Conservation (phyloP, 352 stramenopile genomes). For the Aphanomyces stellatus region DNA sequence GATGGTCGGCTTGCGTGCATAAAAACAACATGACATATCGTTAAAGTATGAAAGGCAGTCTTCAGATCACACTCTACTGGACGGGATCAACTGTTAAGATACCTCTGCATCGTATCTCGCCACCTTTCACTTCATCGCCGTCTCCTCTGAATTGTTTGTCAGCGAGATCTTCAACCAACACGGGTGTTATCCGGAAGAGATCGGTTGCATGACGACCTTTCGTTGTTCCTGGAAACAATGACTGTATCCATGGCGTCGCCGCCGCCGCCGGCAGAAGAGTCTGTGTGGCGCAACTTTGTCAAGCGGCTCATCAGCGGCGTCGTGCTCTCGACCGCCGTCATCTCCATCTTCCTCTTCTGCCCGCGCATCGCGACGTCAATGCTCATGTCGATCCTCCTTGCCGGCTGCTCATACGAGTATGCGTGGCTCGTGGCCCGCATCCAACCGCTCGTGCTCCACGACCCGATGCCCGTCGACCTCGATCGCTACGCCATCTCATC, state of each 20-base stretch:
- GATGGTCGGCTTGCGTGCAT: too few relatives aligned
- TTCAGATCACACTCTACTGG: too few relatives aligned
- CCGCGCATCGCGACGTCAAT: neutral
- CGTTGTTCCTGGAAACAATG: neutral
- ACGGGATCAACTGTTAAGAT: too few relatives aligned
- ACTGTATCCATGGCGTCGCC: neutral
- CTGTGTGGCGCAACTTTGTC: constrained; percentile 1
- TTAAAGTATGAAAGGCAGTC: too few relatives aligned
- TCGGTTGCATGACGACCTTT: too few relatives aligned
- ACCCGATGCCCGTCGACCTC: neutral
- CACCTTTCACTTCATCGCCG: too few relatives aligned
- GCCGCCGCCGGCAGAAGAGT: neutral
- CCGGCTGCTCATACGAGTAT: constrained; percentile 57
- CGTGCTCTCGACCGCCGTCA: neutral
- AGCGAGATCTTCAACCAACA: too few relatives aligned
- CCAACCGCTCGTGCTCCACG: constrained; percentile 16
- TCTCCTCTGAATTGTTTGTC: too few relatives aligned
- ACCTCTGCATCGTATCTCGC: too few relatives aligned
- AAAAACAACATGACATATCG: too few relatives aligned
- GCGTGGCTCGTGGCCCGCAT: constrained; percentile 58
- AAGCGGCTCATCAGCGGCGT: neutral
- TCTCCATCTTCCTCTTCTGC: neutral
- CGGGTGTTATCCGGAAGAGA: too few relatives aligned
- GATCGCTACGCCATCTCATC: neutral
- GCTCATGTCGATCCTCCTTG: neutral